Base-by-base conservation (phyloP, 1,284 basidiomycete genomes). In the Phenoliferia sp. region DNA sequence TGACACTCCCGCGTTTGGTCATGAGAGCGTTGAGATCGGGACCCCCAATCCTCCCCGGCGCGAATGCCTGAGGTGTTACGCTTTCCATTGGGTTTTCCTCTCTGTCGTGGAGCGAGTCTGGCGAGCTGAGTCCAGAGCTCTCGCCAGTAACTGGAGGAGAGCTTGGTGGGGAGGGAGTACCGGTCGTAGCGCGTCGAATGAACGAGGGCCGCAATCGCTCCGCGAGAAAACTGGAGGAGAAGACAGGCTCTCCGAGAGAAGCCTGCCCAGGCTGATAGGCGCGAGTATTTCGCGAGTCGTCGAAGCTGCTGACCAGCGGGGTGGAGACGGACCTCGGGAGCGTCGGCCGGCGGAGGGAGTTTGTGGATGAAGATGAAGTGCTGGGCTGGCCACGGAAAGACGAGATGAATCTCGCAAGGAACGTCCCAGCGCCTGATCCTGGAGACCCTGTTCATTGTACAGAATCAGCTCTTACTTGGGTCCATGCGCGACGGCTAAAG, bases 11-110 rank as follows among this genome's bases (percentile, higher is more conserved):
- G 26, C 67, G 29, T 26, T 69, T 54, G 1, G 36, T 16, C 16
- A 44, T 44, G 22, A 12, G 9, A 19, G 29, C n/a, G 33, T 34
- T 26, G 15, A 31, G 34, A 19, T 36, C 9, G 19, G 19, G 3
- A 34, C 50, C 9, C 39, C 39, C 26, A n/a, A 16, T 3, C 29
- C 61, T 9, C 50, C 33, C 28, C 32, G 35, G 26, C 56, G 36
- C 17, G 55, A 36, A 7, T 5, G 26, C 12, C 32, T 12, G 22
- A 35, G 50, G 1, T 17, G n/a, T 1, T 33, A 48, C 3, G 48
- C 50, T 9, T 4, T 73, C 71, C 61, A 73, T 69, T 39, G 71
- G 71, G n/a, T 73, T 67, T 10, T 65, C 56, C 31, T 73, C 71
- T 22, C 29, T 31, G 19, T 69, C 68, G 29, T 66, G 66, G 3